These are phyloP conservation scores for Coprinellus micaceus DNA, from an alignment of 768 basidiomycete species.

Conservation along the genomic window DNA sequence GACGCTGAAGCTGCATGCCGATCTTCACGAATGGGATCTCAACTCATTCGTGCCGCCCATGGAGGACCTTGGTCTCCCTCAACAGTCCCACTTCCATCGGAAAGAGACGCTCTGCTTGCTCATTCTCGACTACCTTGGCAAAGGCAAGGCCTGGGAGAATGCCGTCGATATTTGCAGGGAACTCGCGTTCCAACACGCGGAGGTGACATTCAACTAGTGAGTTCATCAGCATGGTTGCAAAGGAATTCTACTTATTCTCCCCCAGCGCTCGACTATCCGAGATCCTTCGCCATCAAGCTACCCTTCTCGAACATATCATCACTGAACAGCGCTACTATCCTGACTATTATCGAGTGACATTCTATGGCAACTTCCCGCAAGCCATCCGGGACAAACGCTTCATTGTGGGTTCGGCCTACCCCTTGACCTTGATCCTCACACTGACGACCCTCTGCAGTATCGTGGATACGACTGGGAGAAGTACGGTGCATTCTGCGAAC, in stretches of 20 bases:
- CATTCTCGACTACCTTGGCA: slow-evolving; percentile 92
- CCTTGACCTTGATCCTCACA: slow-evolving; percentile 3
- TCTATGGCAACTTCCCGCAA: slow-evolving; percentile 87
- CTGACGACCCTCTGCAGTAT: slow-evolving; percentile 48
- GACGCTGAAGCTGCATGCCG: slow-evolving; percentile 90
- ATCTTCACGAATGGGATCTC: slow-evolving; percentile 88
- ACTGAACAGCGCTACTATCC: slow-evolving; percentile 81
- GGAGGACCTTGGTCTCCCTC: slow-evolving; percentile 85
- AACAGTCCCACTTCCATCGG: slow-evolving; percentile 90
- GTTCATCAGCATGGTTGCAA: slow-evolving; percentile 24
- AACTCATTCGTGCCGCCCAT: slow-evolving; percentile 79
- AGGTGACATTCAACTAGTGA: slow-evolving; percentile 89
- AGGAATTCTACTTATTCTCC: slow-evolving; percentile 9
- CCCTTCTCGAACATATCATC: slow-evolving; percentile 81
- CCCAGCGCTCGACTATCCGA: slow-evolving; percentile 78
- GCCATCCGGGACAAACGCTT: slow-evolving; percentile 88
- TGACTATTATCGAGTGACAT: slow-evolving; percentile 91
- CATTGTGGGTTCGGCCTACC: slow-evolving; percentile 51
- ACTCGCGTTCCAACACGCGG: slow-evolving; percentile 81
- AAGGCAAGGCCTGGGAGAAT: slow-evolving; percentile 96
- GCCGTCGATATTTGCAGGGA: slow-evolving; percentile 94
- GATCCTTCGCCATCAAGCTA: slow-evolving; percentile 83
- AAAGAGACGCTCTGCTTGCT: slow-evolving; percentile 90
- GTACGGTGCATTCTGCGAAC: slow-evolving; percentile 83
- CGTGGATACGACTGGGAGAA: slow-evolving; percentile 96